phyloP scores from a whole-genome alignment of 2,329 filamentous ascomycete species.

The Fusarium fujikuroi region DNA sequence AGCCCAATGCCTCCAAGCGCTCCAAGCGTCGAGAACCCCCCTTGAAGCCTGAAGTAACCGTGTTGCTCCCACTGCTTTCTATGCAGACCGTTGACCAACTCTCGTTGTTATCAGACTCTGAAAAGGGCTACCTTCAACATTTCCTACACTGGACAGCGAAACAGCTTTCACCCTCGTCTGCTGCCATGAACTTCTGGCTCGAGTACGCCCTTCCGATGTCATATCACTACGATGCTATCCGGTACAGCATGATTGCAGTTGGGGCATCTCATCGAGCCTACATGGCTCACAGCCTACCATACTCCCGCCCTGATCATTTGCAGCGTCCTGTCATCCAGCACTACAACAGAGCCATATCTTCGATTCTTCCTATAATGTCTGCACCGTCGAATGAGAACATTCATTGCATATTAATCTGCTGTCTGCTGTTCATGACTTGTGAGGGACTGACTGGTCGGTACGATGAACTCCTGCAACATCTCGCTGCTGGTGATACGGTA shows the following conservation, averaged over 20 bases:
- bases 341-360: slow-evolving; percentile 15
- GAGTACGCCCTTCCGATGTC: slow-evolving; percentile 14
- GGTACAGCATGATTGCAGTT: slow-evolving; percentile 13
- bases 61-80: background rate
- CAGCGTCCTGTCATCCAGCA: slow-evolving; percentile 12
- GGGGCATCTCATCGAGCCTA: slow-evolving; percentile 14
- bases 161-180: background rate
- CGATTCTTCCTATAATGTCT: slow-evolving; percentile 3
- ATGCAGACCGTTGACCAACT: background rate
- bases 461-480: background rate
- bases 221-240: background rate
- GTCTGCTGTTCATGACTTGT: slow-evolving; percentile 6
- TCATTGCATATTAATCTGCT: slow-evolving; percentile 1
- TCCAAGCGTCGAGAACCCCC: background rate
- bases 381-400: background rate
- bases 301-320: background rate
- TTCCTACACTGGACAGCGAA: slow-evolving; percentile 2
- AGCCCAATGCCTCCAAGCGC: background rate
- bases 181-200: slow-evolving; percentile 3
- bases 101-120: background rate
- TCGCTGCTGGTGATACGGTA: slow-evolving; percentile 1
- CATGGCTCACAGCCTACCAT: background rate
- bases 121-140: slow-evolving; percentile 1
- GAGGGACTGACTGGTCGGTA: slow-evolving; percentile 10
- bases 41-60: accelerated